Conservation (phyloP, 2,329 filamentous ascomycete genomes). For the Monosporascus cannonballus region DNA sequence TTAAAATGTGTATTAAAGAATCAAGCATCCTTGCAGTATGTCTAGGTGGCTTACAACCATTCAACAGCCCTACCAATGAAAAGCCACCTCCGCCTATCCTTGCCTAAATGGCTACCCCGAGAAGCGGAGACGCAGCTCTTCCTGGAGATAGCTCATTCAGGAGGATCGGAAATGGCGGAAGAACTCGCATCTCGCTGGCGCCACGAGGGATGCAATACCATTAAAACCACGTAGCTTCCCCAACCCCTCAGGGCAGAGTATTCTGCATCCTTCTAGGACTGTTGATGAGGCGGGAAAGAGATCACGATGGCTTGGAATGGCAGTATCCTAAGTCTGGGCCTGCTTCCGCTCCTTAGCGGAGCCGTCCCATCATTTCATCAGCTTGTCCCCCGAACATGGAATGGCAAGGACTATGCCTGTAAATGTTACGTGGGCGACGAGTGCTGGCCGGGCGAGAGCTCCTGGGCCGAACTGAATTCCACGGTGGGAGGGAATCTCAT, state of each 20-base stretch:
- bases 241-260: not conserved
- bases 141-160: not conserved
- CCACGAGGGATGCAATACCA: not conserved
- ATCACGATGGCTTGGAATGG: constrained; percentile 9
- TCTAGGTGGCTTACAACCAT: too few relatives aligned
- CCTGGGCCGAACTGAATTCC: constrained; percentile 26
- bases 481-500: constrained; percentile 30
- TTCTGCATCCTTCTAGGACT: not conserved
- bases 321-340: constrained; percentile 3
- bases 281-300: not conserved
- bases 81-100: not conserved
- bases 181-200: too few relatives aligned
- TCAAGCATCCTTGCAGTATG: too few relatives aligned
- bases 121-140: not conserved
- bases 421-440: constrained; percentile 26
- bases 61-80: not conserved
- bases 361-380: constrained; percentile 2
- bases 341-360: constrained; percentile 6
- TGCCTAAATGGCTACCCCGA: not conserved
- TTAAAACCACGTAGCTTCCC: not conserved
- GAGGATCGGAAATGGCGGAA: not conserved
- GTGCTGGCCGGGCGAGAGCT: constrained; percentile 23
- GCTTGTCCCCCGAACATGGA: constrained; percentile 18
- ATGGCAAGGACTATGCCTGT: constrained; percentile 23
- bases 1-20: too few relatives aligned